Evolutionary conservation across 148 eudicot species (phyloP).

Genomic region (Rhododendron vialii): DNA sequence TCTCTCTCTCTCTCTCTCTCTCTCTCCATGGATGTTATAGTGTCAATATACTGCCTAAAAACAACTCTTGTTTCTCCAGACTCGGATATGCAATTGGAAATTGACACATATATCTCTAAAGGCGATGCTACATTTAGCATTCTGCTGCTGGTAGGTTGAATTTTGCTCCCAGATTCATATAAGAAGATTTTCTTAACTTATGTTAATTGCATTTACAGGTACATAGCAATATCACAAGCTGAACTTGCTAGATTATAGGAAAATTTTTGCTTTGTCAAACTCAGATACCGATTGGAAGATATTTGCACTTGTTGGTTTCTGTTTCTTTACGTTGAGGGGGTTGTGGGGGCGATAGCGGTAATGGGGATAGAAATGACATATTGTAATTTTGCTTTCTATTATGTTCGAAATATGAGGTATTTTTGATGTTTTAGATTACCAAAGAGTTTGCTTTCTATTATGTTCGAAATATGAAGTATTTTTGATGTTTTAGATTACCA

Average conservation of each 20-base stretch:
- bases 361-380: background rate
- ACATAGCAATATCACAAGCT: background rate
- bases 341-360: background rate
- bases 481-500: background rate
- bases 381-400: background rate
- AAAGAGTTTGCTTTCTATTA: background rate
- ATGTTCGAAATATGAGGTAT: background rate
- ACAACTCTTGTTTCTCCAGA: slow-evolving; percentile 40
- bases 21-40: background rate
- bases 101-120: slow-evolving; percentile 51
- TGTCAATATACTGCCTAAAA: background rate
- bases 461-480: background rate
- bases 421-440: background rate
- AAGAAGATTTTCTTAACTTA: background rate
- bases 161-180: background rate
- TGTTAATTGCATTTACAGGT: background rate
- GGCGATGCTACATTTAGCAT: slow-evolving; percentile 72
- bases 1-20: too few species aligned
- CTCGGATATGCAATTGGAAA: slow-evolving; percentile 82
- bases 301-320: background rate
- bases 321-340: background rate
- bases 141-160: slow-evolving; percentile 55
- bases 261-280: background rate
- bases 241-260: background rate
- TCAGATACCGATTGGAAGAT: background rate